Evolutionary conservation across 805 yeast species (phyloP).

Genomic region (Kuraishia cidri): DNA sequence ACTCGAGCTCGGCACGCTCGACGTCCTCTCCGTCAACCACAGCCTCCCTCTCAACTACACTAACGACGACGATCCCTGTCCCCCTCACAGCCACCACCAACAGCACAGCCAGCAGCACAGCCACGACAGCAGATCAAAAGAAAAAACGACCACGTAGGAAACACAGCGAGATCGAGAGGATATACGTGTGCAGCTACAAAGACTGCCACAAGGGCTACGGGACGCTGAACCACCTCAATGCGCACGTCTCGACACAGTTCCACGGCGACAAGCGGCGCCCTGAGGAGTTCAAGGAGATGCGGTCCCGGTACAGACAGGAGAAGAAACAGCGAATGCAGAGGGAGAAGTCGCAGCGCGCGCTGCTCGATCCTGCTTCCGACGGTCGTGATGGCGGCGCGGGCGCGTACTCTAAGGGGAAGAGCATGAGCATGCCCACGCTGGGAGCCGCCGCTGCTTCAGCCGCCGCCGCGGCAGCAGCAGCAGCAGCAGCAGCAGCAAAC

Average conservation of each 20-base stretch:
- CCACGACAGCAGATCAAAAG: slow-evolving; percentile 1
- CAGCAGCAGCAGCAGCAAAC: slow-evolving; percentile 3
- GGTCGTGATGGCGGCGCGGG: neutral
- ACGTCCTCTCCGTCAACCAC: too few species aligned
- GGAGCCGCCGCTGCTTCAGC: too few species aligned
- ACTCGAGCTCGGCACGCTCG: too few species aligned
- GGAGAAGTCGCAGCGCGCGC: neutral
- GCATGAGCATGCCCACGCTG: too few species aligned
- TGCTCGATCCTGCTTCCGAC: neutral
- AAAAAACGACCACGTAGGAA: slow-evolving; percentile 41
- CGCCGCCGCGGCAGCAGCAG: slow-evolving; percentile 2
- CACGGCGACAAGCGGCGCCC: slow-evolving; percentile 49
- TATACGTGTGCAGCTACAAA: slow-evolving; percentile 37
- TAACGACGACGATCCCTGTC: too few species aligned
- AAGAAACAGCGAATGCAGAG: slow-evolving; percentile 4
- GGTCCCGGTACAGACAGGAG: slow-evolving; percentile 30
- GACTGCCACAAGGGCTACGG: slow-evolving; percentile 49
- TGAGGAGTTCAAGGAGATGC: slow-evolving; percentile 41
- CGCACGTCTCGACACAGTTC: slow-evolving; percentile 41
- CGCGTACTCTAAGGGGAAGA: neutral
- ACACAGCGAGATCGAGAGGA: slow-evolving; percentile 45
- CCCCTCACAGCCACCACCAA: too few species aligned
- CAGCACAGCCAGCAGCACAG: neutral
- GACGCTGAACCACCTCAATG: slow-evolving; percentile 49
- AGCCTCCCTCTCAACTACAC: too few species aligned